Percentiles rank a stretch among this genome's conserved stretches.
Evolutionary conservation across 345 rosid species (phyloP).

Genomic region (Excoecaria cochinchinensis): DNA sequence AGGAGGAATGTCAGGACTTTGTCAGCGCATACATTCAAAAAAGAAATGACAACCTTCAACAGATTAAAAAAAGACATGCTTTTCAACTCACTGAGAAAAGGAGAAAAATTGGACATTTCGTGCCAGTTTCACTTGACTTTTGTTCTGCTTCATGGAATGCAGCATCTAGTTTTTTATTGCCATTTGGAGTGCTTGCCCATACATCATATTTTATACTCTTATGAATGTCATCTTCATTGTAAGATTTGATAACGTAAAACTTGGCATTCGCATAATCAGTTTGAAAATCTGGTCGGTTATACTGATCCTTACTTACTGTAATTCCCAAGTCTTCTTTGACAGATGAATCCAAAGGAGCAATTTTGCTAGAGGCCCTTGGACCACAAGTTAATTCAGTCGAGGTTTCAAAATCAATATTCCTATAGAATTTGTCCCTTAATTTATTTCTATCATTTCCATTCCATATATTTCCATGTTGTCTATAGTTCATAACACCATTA

Average conservation of each 20-base stretch:
- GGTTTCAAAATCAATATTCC: constrained; percentile 40
- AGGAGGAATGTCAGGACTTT: not conserved
- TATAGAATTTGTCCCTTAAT: constrained; percentile 32
- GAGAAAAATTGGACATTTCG: constrained; percentile 63
- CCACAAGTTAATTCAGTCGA: constrained; percentile 61
- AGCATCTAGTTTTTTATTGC: constrained; percentile 74
- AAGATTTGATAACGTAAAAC: constrained; percentile 72
- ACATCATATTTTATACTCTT: constrained; percentile 72
- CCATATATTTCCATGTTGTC: constrained; percentile 42
- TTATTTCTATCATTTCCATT: constrained; percentile 41
- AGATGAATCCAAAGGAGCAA: constrained; percentile 38
- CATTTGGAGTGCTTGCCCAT: constrained; percentile 73
- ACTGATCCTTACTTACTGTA: constrained; percentile 40
- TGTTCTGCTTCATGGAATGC: constrained; percentile 52
- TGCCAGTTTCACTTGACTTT: constrained; percentile 40
- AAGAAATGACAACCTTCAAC: not conserved
- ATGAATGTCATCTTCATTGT: constrained; percentile 78
- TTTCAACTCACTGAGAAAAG: constrained; percentile 61
- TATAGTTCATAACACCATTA: constrained; percentile 36
- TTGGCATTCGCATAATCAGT: constrained; percentile 50
- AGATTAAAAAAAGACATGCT: constrained; percentile 4
- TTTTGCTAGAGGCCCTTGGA: constrained; percentile 51
- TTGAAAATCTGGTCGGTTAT: constrained; percentile 57
- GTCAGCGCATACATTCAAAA: not conserved
- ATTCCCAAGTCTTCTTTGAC: constrained; percentile 40